Evolutionary conservation across 2,329 filamentous ascomycete species (phyloP).

Genomic region (Penicillium glabrum): DNA sequence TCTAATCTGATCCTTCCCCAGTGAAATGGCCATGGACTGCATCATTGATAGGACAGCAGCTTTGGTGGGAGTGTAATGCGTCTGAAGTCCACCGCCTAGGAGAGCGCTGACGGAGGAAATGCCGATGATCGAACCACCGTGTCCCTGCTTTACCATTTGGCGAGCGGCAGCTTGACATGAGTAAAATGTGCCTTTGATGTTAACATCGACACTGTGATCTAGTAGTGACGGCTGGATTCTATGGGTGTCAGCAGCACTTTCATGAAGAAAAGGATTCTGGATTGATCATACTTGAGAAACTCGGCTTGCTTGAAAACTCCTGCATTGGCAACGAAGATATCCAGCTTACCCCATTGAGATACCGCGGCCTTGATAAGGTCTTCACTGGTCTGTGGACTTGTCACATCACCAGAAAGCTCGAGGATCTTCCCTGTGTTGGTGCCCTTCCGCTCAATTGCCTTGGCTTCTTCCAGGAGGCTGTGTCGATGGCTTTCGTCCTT

Average conservation of each 20-base stretch:
- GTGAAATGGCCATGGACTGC: slow-evolving; percentile 73
- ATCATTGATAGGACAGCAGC: slow-evolving; percentile 74
- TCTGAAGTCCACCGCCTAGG: slow-evolving; percentile 65
- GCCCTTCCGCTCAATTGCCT: slow-evolving; percentile 6
- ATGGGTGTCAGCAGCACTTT: slow-evolving; percentile 47
- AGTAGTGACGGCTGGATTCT: slow-evolving; percentile 68
- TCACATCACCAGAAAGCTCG: slow-evolving; percentile 71
- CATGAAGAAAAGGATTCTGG: neutral
- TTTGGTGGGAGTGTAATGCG: slow-evolving; percentile 82
- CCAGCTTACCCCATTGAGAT: slow-evolving; percentile 26
- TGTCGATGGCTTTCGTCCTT: slow-evolving; percentile 23
- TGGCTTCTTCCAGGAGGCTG: slow-evolving; percentile 23
- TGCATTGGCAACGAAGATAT: slow-evolving; percentile 34
- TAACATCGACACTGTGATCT: slow-evolving; percentile 28
- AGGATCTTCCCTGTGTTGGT: slow-evolving; percentile 36
- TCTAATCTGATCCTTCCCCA: slow-evolving; percentile 70
- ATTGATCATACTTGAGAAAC: slow-evolving; percentile 58
- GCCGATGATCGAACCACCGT: slow-evolving; percentile 31
- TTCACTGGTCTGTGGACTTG: slow-evolving; percentile 66
- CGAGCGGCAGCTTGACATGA: slow-evolving; percentile 29
- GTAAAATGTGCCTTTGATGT: slow-evolving; percentile 27
- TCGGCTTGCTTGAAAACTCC: slow-evolving; percentile 71
- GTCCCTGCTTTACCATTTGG: slow-evolving; percentile 27
- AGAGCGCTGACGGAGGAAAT: slow-evolving; percentile 33
- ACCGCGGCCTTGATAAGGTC: slow-evolving; percentile 57